Conservation (phyloP, 2,329 filamentous ascomycete species). For the Fusarium marasasianum region DNA sequence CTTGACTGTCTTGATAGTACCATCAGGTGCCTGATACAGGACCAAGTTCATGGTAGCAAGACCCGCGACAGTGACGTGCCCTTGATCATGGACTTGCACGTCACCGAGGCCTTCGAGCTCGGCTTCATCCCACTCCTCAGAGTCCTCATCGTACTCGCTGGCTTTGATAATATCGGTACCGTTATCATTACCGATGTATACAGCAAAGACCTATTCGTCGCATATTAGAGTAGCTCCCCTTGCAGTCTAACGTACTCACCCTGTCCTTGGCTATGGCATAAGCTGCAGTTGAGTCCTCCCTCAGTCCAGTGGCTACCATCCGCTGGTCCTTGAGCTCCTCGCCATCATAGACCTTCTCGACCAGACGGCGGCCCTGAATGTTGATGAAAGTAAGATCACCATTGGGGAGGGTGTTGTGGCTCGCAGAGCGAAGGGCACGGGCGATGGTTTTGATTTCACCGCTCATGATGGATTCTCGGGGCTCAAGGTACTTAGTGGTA, state of each 20-base stretch:
- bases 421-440: neutral
- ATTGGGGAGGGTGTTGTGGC: neutral
- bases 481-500: rapidly evolving
- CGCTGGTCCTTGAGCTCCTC: neutral
- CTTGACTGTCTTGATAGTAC: neutral
- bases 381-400: neutral
- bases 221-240: neutral
- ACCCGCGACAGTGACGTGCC: neutral
- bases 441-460: neutral
- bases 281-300: neutral
- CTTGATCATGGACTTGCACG: neutral
- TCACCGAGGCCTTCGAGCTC: neutral
- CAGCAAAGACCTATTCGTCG: neutral
- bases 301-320: neutral
- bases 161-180: neutral
- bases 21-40: neutral
- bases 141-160: neutral
- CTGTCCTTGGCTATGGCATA: neutral
- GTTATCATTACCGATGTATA: neutral
- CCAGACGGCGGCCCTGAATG: neutral
- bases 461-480: neutral
- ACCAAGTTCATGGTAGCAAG: neutral
- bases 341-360: neutral
- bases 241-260: neutral
- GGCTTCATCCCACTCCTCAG: neutral